A percentile compares a stretch with the other conserved stretches of the same genome.
Conservation (phyloP, 345 rosid species). For the Abelmoschus esculentus region DNA sequence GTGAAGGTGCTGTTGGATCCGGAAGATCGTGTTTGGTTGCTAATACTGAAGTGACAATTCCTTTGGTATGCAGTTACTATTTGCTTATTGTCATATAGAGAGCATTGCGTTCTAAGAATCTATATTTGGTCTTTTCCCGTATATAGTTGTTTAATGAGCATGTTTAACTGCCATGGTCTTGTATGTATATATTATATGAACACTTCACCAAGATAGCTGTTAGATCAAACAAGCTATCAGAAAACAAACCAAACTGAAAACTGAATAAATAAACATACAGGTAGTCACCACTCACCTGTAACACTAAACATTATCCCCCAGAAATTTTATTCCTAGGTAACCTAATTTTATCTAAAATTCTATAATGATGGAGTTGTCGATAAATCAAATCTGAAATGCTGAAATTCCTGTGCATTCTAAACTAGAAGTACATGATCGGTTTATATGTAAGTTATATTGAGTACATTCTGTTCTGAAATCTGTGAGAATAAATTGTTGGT, state of each 20-base stretch:
- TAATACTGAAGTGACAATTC: slow-evolving; percentile 67
- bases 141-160: not conserved
- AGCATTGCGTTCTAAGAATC: not conserved
- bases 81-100: not conserved
- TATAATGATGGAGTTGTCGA: too few relatives aligned
- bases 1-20: slow-evolving; percentile 91
- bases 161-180: not conserved
- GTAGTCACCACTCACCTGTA: too few relatives aligned
- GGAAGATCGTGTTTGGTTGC: slow-evolving; percentile 90
- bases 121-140: not conserved
- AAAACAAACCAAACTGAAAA: not conserved
- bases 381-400: too few relatives aligned
- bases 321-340: too few relatives aligned
- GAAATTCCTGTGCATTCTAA: not conserved
- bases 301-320: too few relatives aligned
- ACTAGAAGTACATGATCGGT: not conserved
- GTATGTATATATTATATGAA: not conserved
- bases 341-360: too few relatives aligned
- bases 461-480: not conserved
- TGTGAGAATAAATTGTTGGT: not conserved
- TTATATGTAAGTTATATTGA: not conserved
- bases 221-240: not conserved
- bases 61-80: slow-evolving; percentile 48
- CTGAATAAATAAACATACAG: not conserved
- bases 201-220: not conserved